Evolutionary conservation across 805 yeast genomes (phyloP).

Genomic region (Kodamaea restingae): DNA sequence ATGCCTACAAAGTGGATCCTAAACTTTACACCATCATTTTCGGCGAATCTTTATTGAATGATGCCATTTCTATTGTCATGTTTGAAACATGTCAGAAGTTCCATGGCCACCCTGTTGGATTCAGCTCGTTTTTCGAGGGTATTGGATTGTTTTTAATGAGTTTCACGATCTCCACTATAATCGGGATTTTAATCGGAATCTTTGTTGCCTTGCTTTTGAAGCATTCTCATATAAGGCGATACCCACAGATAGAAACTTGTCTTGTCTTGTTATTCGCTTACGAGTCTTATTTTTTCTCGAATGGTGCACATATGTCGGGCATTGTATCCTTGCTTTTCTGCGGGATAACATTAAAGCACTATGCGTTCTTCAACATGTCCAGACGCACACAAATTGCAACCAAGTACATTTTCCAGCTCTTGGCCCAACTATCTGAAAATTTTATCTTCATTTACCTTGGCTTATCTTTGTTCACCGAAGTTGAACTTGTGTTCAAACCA

Average conservation of each 20-base stretch:
- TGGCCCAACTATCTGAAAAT: slow-evolving; percentile 94
- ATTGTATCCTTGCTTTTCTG: slow-evolving; percentile 91
- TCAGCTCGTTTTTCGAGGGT: slow-evolving; percentile 86
- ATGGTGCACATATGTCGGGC: slow-evolving; percentile 99
- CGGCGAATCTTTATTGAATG: slow-evolving; percentile 93
- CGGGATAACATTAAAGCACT: slow-evolving; percentile 94
- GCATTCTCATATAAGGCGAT: slow-evolving; percentile 88
- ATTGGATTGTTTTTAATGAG: slow-evolving; percentile 89
- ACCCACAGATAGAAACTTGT: slow-evolving; percentile 97
- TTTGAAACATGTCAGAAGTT: slow-evolving; percentile 97
- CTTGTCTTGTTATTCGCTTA: slow-evolving; percentile 86
- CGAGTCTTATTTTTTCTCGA: slow-evolving; percentile 94
- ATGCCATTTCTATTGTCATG: slow-evolving; percentile 98
- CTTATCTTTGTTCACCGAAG: slow-evolving; percentile 91
- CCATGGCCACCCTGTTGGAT: slow-evolving; percentile 73
- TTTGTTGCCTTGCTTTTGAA: slow-evolving; percentile 85
- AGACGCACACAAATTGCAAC: slow-evolving; percentile 95
- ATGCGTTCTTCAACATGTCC: slow-evolving; percentile 96
- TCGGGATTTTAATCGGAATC: slow-evolving; percentile 85
- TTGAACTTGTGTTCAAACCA: slow-evolving; percentile 92
- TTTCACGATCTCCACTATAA: slow-evolving; percentile 82
- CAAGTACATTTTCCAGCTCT: slow-evolving; percentile 86
- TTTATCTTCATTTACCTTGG: slow-evolving; percentile 95
- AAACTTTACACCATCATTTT: slow-evolving; percentile 94
- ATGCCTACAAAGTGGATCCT: slow-evolving; percentile 97